Conservation (phyloP, 129 eudicot species). For the Arctium minus region DNA sequence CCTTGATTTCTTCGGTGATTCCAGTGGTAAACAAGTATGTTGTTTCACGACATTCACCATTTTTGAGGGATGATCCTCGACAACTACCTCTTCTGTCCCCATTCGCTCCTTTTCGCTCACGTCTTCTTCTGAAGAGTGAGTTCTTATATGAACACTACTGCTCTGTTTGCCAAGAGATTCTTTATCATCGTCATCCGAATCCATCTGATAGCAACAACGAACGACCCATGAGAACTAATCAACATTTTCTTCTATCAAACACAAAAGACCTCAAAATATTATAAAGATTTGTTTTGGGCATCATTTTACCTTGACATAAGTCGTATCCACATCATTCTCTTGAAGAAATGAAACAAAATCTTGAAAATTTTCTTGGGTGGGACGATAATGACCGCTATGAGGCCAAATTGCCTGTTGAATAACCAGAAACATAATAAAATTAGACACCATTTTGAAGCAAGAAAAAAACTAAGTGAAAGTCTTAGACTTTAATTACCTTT, state of each 20-base stretch:
- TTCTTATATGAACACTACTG: constrained; percentile 42
- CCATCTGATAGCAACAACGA: constrained; percentile 48
- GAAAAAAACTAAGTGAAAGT: neutral
- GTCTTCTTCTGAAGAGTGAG: constrained; percentile 78
- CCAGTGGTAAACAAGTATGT: constrained; percentile 13
- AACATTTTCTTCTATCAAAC: constrained; percentile 7
- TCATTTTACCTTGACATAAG: constrained; percentile 61
- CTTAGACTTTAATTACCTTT: constrained; percentile 41
- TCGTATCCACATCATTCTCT: constrained; percentile 66
- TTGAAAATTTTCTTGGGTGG: constrained; percentile 84
- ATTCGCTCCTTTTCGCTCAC: constrained; percentile 34
- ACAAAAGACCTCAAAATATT: neutral
- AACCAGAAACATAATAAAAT: constrained; percentile 5
- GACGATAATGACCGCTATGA: constrained; percentile 94
- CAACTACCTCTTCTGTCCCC: constrained; percentile 31
- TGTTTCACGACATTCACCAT: constrained; percentile 15
- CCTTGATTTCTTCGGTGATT: constrained; percentile 26
- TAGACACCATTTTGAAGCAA: neutral
- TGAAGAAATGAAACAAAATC: constrained; percentile 68
- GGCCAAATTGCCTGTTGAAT: constrained; percentile 91
- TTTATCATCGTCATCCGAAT: constrained; percentile 70
- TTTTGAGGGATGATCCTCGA: constrained; percentile 22
- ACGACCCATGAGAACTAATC: constrained; percentile 13
- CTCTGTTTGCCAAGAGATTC: constrained; percentile 42
- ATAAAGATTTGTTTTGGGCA: neutral